Conservation (phyloP, 345 rosid genomes). For the Bruguiera parviflora region DNA sequence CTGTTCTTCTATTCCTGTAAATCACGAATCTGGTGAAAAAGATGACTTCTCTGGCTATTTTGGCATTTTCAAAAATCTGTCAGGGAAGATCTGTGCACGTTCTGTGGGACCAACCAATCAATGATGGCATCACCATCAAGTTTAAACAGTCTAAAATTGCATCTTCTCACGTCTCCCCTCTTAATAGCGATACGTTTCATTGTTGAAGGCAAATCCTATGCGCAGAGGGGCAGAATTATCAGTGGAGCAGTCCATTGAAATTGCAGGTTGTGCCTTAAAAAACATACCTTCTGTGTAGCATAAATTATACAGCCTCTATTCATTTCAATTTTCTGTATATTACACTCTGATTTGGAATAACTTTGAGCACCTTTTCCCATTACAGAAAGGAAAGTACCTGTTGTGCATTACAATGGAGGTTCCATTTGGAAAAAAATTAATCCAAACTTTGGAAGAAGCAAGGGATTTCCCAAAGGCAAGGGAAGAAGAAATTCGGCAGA, state of each 20-base stretch:
- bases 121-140: not conserved
- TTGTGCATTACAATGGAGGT: not conserved
- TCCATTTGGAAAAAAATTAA: not conserved
- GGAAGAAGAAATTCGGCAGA: not conserved
- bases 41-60: not conserved
- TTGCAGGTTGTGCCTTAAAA: not conserved
- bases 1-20: no score
- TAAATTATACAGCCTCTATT: not conserved
- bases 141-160: not conserved
- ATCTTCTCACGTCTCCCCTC: not conserved
- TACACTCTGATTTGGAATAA: not conserved
- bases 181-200: not conserved
- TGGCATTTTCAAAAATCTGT: not conserved
- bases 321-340: not conserved
- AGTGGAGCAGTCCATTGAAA: not conserved
- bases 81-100: not conserved
- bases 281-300: not conserved
- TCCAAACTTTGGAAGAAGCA: not conserved
- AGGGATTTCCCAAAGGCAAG: not conserved
- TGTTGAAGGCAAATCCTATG: not conserved
- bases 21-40: no score
- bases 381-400: not conserved
- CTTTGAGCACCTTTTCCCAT: not conserved
- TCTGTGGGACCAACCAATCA: not conserved
- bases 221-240: not conserved